A percentile compares a stretch with the other conserved stretches of the same genome.
phyloP scores from a whole-genome alignment of 202 grass and related monocot species.

The Musa balbisiana region DNA sequence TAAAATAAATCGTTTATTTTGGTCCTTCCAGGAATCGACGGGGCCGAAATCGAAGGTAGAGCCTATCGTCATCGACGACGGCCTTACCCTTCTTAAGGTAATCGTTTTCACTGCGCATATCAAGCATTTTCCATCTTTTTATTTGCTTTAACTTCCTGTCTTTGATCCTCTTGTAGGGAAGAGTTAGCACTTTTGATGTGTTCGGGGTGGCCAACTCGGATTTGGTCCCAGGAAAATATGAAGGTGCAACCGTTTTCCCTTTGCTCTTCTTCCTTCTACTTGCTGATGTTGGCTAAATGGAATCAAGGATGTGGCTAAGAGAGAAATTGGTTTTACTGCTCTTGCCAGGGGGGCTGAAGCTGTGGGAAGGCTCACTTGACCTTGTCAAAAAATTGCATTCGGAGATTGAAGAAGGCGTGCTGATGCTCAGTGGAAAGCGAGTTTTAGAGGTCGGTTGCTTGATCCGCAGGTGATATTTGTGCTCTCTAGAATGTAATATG shows the following conservation, averaged over 20 bases:
- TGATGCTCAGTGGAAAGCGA: slow-evolving; percentile 43
- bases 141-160: slow-evolving; percentile 13
- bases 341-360: slow-evolving; percentile 65
- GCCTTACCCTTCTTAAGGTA: slow-evolving; percentile 74
- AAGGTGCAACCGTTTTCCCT: slow-evolving; percentile 38
- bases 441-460: slow-evolving; percentile 66
- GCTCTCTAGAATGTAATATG: background rate
- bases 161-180: slow-evolving; percentile 38
- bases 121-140: slow-evolving; percentile 13
- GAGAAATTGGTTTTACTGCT: too few relatives aligned
- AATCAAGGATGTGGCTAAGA: too few relatives aligned
- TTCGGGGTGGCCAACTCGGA: slow-evolving; percentile 81
- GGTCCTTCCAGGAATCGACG: slow-evolving; percentile 31
- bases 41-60: slow-evolving; percentile 26
- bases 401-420: slow-evolving; percentile 31
- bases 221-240: slow-evolving; percentile 87
- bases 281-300: background rate
- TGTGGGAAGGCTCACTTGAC: slow-evolving; percentile 93
- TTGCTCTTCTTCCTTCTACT: slow-evolving; percentile 22
- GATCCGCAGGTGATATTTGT: slow-evolving; percentile 26
- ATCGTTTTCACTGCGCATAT: slow-evolving; percentile 6
- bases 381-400: slow-evolving; percentile 57
- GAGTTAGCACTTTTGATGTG: slow-evolving; percentile 71
- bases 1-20: background rate
- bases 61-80: slow-evolving; percentile 40